These are phyloP conservation scores for Melastoma candidum DNA, from an alignment of 441 rosid genomes.

Conservation along the genomic window DNA sequence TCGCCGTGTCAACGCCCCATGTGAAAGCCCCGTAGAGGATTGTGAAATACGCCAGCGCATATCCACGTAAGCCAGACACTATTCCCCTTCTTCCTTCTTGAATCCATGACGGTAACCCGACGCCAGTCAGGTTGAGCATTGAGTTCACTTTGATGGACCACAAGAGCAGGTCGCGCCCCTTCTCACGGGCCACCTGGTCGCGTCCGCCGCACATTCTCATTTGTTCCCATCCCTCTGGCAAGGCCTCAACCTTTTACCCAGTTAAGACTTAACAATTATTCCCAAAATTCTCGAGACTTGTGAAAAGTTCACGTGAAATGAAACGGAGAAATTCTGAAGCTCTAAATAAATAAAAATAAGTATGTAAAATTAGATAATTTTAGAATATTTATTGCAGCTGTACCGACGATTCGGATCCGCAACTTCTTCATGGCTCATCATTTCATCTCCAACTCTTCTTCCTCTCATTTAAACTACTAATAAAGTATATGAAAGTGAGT, in stretches of 20 bases:
- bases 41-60: slow-evolving; percentile 61
- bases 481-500: too few species aligned
- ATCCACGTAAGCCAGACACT: slow-evolving; percentile 57
- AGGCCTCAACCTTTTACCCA: slow-evolving; percentile 30
- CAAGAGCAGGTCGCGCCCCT: slow-evolving; percentile 35
- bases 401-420: too few species aligned
- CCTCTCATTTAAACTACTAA: too few species aligned
- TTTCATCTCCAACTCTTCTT: too few species aligned
- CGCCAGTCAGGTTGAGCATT: slow-evolving; percentile 31
- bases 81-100: slow-evolving; percentile 35
- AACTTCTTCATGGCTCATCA: too few species aligned
- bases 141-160: slow-evolving; percentile 50
- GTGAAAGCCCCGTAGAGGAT: slow-evolving; percentile 56
- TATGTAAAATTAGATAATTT: too few species aligned
- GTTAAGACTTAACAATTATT: too few species aligned
- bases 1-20: slow-evolving; percentile 58
- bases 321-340: too few species aligned
- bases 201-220: slow-evolving; percentile 38
- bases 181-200: slow-evolving; percentile 39
- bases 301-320: too few species aligned
- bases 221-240: slow-evolving; percentile 14
- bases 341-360: too few species aligned
- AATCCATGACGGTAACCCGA: slow-evolving; percentile 47
- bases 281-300: too few species aligned
- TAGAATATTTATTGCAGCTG: too few species aligned